These are phyloP conservation scores for Serpula lacrymans DNA, from an alignment of 768 basidiomycete genomes.

Conservation along the genomic window DNA sequence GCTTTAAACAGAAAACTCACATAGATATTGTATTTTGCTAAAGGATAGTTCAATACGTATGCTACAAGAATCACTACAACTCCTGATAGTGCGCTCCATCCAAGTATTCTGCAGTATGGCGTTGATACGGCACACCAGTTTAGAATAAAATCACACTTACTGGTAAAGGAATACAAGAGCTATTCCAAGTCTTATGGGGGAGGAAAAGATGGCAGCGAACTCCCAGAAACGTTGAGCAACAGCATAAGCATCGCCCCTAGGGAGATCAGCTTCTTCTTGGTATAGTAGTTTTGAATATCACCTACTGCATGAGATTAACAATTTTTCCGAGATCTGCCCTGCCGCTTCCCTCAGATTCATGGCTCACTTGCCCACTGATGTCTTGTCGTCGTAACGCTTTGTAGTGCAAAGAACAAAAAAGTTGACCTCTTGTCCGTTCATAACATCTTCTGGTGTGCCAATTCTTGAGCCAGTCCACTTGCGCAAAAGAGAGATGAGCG, in stretches of 20 bases:
- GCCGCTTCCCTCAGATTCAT: conserved; percentile 28
- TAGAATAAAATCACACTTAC: conserved; percentile 34
- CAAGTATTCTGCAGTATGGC: conserved; percentile 51
- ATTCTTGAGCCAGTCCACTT: conserved; percentile 57
- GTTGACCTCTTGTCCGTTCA: conserved; percentile 66
- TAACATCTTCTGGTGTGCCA: conserved; percentile 71
- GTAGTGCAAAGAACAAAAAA: conserved; percentile 68
- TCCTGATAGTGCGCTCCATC: conserved; percentile 75
- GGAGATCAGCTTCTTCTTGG: conserved; percentile 2
- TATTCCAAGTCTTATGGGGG: conserved; percentile 62
- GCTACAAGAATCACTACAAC: conserved; percentile 61
- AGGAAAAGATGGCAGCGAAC: conserved; percentile 58
- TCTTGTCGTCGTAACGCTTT: conserved; percentile 63
- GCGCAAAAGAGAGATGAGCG: conserved; percentile 64
- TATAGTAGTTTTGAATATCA: conserved; percentile 9
- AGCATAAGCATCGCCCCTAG: conserved; percentile 67
- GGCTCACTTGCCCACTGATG: conserved; percentile 43
- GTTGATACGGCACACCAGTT: background rate
- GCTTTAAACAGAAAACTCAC: conserved; percentile 33
- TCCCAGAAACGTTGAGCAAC: conserved; percentile 74
- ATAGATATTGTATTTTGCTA: conserved; percentile 62
- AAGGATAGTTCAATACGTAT: conserved; percentile 61
- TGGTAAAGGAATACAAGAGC: conserved; percentile 70
- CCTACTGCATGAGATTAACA: conserved; percentile 72
- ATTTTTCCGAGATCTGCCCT: conserved; percentile 66